Evolutionary conservation across 352 stramenopile species (phyloP).

Genomic region (Phytopythium ostracodes): DNA sequence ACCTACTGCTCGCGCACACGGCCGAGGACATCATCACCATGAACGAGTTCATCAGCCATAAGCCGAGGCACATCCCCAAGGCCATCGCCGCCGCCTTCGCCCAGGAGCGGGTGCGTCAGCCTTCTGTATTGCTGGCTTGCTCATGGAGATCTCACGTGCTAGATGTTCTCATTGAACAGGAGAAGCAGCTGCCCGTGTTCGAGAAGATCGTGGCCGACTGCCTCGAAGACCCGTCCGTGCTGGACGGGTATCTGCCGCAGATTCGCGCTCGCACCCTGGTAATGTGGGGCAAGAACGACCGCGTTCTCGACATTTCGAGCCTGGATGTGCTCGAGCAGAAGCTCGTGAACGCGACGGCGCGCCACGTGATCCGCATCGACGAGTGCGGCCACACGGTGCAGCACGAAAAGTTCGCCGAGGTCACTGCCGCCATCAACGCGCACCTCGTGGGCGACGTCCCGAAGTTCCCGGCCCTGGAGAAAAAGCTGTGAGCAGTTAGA

Average conservation of each 20-base stretch:
- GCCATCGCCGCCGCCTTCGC: conserved; percentile 30
- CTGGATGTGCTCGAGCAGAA: conserved; percentile 57
- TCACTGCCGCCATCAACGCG: conserved; percentile 52
- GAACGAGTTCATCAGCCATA: conserved; percentile 37
- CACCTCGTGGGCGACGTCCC: conserved; percentile 3
- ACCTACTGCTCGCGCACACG: conserved; percentile 59
- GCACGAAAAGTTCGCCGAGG: conserved; percentile 55
- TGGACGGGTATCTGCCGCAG: conserved; percentile 54
- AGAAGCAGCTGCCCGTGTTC: conserved; percentile 45
- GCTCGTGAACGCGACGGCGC: conserved; percentile 25
- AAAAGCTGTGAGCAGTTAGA: background rate
- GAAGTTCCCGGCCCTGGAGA: background rate
- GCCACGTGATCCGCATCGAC: conserved; percentile 45
- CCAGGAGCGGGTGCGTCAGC: conserved; percentile 26
- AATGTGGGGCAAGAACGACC: conserved; percentile 72
- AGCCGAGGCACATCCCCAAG: conserved; percentile 26
- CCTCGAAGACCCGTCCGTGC: conserved; percentile 43
- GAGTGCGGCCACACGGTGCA: conserved; percentile 70
- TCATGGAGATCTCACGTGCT: background rate
- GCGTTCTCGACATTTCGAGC: conserved; percentile 64
- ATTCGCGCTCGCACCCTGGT: conserved; percentile 58
- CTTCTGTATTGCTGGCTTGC: background rate
- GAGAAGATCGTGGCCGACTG: conserved; percentile 60
- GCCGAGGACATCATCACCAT: conserved; percentile 58
- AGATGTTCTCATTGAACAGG: conserved; percentile 2